A percentile compares a stretch with the other conserved stretches of the same genome.
Conservation (phyloP, 306 rosid species). For the Cucurbita moschata region DNA sequence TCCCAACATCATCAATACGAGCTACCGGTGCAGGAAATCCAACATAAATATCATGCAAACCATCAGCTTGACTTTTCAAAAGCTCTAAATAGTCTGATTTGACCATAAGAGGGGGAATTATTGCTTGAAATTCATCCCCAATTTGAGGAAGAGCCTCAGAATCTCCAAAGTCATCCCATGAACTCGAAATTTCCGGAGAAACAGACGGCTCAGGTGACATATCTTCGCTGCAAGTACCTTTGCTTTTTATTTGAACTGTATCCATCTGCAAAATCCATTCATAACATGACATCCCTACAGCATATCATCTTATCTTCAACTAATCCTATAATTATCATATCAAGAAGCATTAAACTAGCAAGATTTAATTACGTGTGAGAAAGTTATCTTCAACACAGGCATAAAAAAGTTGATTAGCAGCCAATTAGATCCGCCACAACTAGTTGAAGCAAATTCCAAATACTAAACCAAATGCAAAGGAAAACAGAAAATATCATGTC, state of each 20-base stretch:
- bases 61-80: slow-evolving; percentile 13
- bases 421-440: background rate
- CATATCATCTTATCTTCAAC: background rate
- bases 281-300: background rate
- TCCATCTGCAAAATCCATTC: slow-evolving; percentile 34
- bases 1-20: slow-evolving; percentile 31
- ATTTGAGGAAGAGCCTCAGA: slow-evolving; percentile 57
- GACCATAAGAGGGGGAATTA: slow-evolving; percentile 36
- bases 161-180: slow-evolving; percentile 39
- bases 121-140: slow-evolving; percentile 61
- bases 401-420: background rate
- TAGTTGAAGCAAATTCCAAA: background rate
- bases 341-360: background rate
- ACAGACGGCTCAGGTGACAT: slow-evolving; percentile 33
- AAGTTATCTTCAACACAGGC: background rate
- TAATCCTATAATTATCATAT: background rate
- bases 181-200: slow-evolving; percentile 30
- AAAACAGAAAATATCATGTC: background rate
- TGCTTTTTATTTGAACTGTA: slow-evolving; percentile 20
- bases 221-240: slow-evolving; percentile 21
- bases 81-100: slow-evolving; percentile 21
- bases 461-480: background rate
- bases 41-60: slow-evolving; percentile 23
- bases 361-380: background rate
- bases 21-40: slow-evolving; percentile 48